Base-by-base conservation (phyloP, 768 basidiomycete species). In the Botryobasidium botryosum region DNA sequence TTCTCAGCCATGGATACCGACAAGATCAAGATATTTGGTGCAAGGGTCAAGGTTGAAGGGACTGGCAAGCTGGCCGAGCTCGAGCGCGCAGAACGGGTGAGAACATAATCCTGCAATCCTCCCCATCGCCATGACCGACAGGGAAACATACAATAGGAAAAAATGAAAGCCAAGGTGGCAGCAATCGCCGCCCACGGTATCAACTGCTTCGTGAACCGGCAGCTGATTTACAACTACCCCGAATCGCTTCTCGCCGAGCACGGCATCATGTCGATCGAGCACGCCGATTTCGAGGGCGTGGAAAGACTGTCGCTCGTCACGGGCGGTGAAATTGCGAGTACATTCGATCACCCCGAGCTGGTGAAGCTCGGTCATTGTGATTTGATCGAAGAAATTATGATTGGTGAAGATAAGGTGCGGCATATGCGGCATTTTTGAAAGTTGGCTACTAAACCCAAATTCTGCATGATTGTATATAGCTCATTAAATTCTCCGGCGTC, bases 401-500 rank as follows among this genome's bases (percentile, higher is more conserved):
- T 99, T 52, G 94, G 94, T 15, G 94, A 99, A 65, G 94, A 99
- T 62, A 94, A 90, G 76, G 92, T 88, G 48, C 20, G 67, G 4
- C n/a, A 18, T 8, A n/a, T n/a, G n/a, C n/a, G n/a, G n/a, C n/a
- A n/a, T n/a, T n/a, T 43, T 12, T 47, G 32, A 4, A 10, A 26
- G 21, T 15, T 35, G 15, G 20, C 18, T 40, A 5, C 10, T 2
- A 27, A 5, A 27, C 15, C 17, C 25, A 29, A 35, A 25, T 32
- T 27, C 8, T 35, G 1, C 41, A 18, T 18, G 13, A 21, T 15
- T 38, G 23, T 5, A 10, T 29, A 10, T 40, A 97, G 91, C 71
- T 99, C 50, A 94, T 97, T 68, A 99, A 97, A 65, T 99, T 99
- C 70, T 97, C 94, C 6, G 94, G 94, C 35, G 92, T 99, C 33